These are phyloP conservation scores for Aristolochia californica DNA, from an alignment of 164 flowering plant genomes.

Conservation along the genomic window DNA sequence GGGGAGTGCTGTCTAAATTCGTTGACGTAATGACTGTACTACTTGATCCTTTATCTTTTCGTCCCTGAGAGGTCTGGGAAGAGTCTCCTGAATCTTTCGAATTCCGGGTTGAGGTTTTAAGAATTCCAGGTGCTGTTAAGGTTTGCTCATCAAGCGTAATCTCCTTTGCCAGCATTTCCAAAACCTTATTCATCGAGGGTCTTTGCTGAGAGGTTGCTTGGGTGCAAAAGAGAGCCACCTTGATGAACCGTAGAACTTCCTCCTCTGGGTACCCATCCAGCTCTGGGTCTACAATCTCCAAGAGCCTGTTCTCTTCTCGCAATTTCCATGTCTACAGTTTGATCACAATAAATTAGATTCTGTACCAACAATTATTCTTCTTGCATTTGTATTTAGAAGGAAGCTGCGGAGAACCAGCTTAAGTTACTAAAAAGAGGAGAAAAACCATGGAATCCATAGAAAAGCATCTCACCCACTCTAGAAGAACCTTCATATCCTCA, in stretches of 20 bases:
- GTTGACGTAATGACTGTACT: conserved; percentile 15
- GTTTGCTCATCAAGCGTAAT: conserved; percentile 38
- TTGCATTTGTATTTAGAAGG: no score
- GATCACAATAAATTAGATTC: background rate
- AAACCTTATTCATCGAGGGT: conserved; percentile 70
- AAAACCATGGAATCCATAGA: background rate
- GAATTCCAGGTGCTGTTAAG: conserved; percentile 52
- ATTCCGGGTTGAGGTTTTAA: conserved; percentile 10
- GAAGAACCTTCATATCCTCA: conserved; percentile 42
- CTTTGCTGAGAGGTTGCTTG: conserved; percentile 56
- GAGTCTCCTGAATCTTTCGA: conserved; percentile 12
- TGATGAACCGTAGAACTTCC: conserved; percentile 54
- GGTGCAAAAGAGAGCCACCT: conserved; percentile 77
- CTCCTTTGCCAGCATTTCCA: conserved; percentile 58
- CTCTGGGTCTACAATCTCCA: conserved; percentile 67
- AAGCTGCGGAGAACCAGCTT: no score
- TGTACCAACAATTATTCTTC: background rate
- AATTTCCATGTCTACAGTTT: conserved; percentile 62
- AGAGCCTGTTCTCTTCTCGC: conserved; percentile 43
- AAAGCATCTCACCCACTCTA: conserved; percentile 56
- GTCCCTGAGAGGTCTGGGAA: conserved; percentile 16
- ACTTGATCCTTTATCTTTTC: conserved; percentile 20
- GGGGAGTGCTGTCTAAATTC: conserved; percentile 7
- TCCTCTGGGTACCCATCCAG: conserved; percentile 36
- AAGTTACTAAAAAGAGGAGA: background rate